Evolutionary conservation across 2,329 filamentous ascomycete species (phyloP), one percentile per base, ranked within the genome.

Genomic region (Colletotrichum caudatum): DNA sequence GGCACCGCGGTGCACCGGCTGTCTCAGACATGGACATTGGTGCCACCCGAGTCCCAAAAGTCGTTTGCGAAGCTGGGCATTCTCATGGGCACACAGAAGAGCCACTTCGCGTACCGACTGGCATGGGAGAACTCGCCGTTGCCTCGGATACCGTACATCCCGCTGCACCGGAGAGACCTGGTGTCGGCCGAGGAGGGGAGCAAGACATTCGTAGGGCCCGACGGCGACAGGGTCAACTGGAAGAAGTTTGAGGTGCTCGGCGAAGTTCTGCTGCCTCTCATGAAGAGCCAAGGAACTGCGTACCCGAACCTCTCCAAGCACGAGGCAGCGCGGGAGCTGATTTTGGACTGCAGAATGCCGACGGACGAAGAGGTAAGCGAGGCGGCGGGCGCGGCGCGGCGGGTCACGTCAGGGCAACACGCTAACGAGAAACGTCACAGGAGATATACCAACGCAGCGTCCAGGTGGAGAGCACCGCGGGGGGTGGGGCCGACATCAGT

Each of bases 221-320:
- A 90, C 72, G 89, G 86, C 74, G 89, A 94, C 74, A 87, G 93
- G 63, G 93, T 99, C 79, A 98, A 98, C 80, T 99, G 96, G 96
- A 94, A 92, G 82, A 99, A 99, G 80, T 99, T 98, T 77, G 95
- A 98, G 81, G 92, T 99, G 41, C 91, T 98, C 82, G 95, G 95
- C 8, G 95, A 98, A 76, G 93, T 98, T 6, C 88, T 98, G 64
- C 86, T 98, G 71, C 92, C 94, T 2, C 91, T 99, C 66, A 97
- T 98, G 88, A 92, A 92, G 82, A 97, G 95, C 77, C 95, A 98
- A 81, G 93, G 93, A 65, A 90, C 90, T 60, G 91, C 94, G 6
- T 98, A 98, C 76, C 89, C 90, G 35, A 92, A 91, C 73, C 84
- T 95, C 73, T 84, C 85, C 44, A 91, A 87, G 76, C 91, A 92